These are phyloP conservation scores for Halenospora varia DNA, from an alignment of 495 filamentous ascomycete species.

Conservation along the genomic window DNA sequence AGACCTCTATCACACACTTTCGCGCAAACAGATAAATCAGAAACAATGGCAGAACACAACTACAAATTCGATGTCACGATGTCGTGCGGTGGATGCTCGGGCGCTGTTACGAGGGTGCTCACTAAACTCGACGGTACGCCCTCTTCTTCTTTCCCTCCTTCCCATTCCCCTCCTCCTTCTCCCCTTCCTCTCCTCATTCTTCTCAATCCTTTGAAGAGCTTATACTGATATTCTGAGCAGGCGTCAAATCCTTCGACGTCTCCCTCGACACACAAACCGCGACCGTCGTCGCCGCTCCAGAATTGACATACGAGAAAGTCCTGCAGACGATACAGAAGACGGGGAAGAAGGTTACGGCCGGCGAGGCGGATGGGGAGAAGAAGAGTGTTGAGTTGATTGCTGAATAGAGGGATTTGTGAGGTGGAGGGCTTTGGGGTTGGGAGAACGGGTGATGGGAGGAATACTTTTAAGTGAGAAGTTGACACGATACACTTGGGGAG, in stretches of 20 bases:
- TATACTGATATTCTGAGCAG: slow-evolving; percentile 39
- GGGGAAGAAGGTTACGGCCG: slow-evolving; percentile 80
- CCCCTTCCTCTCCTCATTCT: not conserved
- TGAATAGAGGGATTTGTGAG: not conserved
- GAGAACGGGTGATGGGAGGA: not conserved
- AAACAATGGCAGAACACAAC: slow-evolving; percentile 34
- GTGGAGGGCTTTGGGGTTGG: not conserved
- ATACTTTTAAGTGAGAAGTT: not conserved
- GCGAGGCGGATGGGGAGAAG: slow-evolving; percentile 53
- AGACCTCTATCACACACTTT: no score
- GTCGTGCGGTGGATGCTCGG: slow-evolving; percentile 62
- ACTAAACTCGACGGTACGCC: slow-evolving; percentile 81
- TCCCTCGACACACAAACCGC: slow-evolving; percentile 81
- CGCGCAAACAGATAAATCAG: slow-evolving; percentile 34
- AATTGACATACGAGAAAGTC: slow-evolving; percentile 72
- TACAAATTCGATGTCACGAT: slow-evolving; percentile 67
- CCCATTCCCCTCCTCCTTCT: not conserved
- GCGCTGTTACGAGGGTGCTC: slow-evolving; percentile 81
- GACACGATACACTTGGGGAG: no score
- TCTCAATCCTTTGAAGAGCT: not conserved
- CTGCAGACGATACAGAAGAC: slow-evolving; percentile 91
- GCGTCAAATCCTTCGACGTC: slow-evolving; percentile 81
- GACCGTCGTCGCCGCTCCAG: slow-evolving; percentile 58
- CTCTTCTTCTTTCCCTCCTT: slow-evolving; percentile 1
- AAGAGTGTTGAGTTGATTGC: slow-evolving; percentile 36